These are phyloP conservation scores for Bryoglossum gracile DNA, from an alignment of 495 filamentous ascomycete species.

Conservation along the genomic window DNA sequence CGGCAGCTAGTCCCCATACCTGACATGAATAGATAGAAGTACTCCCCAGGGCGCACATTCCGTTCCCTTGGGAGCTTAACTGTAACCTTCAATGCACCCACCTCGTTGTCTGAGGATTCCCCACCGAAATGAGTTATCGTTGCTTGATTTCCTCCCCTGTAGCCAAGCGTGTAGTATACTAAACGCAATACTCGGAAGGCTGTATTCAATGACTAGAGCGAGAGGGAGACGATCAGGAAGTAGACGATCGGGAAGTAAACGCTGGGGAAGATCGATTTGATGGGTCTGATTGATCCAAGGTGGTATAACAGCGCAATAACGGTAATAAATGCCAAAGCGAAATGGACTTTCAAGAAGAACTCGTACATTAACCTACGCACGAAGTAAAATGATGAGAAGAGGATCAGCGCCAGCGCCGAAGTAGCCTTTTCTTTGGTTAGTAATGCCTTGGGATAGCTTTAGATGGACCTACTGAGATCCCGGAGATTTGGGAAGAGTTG, in stretches of 20 bases:
- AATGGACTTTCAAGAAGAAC: constrained; percentile 4
- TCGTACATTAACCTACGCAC: constrained; percentile 4
- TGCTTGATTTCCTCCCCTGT: neutral
- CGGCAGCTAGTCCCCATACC: neutral
- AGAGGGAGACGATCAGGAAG: neutral
- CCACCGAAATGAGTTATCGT: neutral
- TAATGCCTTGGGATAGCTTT: neutral
- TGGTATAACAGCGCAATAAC: neutral
- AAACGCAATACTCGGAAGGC: neutral
- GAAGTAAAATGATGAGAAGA: neutral
- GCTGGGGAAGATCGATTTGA: neutral
- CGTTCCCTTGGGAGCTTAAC: neutral
- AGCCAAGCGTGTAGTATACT: neutral
- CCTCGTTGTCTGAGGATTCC: neutral
- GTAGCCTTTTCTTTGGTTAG: neutral
- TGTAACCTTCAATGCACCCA: neutral
- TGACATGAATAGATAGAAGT: constrained; percentile 2
- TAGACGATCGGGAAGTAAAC: neutral
- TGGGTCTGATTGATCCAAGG: no score
- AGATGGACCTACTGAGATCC: neutral
- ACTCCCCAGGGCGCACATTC: neutral
- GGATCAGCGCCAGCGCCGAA: neutral
- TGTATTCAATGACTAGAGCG: constrained; percentile 1
- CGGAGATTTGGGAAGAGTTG: neutral
- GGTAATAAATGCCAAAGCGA: neutral